Evolutionary conservation across 2,329 filamentous ascomycete species (phyloP), one percentile per base, ranked within the genome.

Genomic region (Colletotrichum gigasporum): DNA sequence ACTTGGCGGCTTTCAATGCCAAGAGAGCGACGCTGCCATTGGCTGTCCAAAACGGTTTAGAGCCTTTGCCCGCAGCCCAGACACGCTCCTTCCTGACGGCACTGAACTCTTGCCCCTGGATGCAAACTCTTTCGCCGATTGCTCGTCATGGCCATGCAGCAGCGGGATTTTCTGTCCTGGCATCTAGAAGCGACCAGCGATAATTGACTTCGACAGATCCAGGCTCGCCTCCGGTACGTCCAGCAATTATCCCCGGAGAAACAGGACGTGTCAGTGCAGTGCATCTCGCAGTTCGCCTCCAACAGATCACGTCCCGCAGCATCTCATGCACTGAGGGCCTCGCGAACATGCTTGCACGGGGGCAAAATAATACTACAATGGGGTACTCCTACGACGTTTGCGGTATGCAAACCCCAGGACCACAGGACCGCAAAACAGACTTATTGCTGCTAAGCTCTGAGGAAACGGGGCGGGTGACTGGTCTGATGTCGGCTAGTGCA

Each of bases 401-500:
- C n/a, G n/a, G n/a, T n/a, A n/a, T n/a, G n/a, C n/a, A n/a, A n/a
- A n/a, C n/a, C n/a, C 32, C 24, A 30, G 37, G 39, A 22, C 20
- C 41, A 26, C 24, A 24, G 47, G 37, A 44, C 45, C 55, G 39
- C 55, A 53, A 48, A 64, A 64, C 61, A 35, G 45, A 39, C 54
- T 60, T 51, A 45, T 26, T n/a, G 41, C 47, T 11, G 39, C 47
- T 41, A 20, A 11, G 42, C 47, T 44, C 39, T 32, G 50, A 22
- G 41, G 14, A 37, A 28, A 44, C 32, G 35, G 56, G 41, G 48
- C 28, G 28, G 28, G 48, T 62, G 41, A 42, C 28, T 35, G 28
- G 48, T 62, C 62, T 55, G 62, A 62, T 42, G 48, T 64, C 16
- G 32, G 47, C 22, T n/a, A n/a, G n/a, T 47, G 56, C 48, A 30